A percentile compares a stretch with the other conserved stretches of the same genome.
phyloP scores from a whole-genome alignment of 1,139 yeast genomes.

The Lodderomyces metapsilosis region DNA sequence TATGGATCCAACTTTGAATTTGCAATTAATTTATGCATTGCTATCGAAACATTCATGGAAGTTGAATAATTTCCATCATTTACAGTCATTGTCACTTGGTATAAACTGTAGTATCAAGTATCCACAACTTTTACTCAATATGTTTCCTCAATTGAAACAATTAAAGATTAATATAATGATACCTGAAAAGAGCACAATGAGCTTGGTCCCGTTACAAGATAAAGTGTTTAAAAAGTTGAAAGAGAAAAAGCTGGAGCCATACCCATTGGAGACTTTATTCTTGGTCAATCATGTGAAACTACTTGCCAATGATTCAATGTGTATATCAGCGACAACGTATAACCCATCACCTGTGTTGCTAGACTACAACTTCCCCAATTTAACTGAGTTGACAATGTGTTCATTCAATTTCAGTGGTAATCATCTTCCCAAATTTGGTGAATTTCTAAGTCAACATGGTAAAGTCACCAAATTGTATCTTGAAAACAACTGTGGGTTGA shows the following conservation, averaged over 20 bases:
- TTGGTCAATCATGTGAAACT: conserved; percentile 30
- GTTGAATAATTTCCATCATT: conserved; percentile 20
- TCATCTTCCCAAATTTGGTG: conserved; percentile 28
- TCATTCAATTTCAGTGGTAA: conserved; percentile 34
- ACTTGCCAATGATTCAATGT: conserved; percentile 10
- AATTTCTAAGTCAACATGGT: conserved; percentile 22
- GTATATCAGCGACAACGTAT: conserved; percentile 19
- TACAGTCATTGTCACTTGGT: conserved; percentile 26
- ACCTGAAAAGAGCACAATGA: conserved; percentile 17
- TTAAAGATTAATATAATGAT: conserved; percentile 22
- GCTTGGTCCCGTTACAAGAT: conserved; percentile 22
- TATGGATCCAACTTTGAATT: conserved; percentile 23
- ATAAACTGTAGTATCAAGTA: conserved; percentile 25
- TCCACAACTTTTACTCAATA: conserved; percentile 22
- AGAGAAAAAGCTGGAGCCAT: conserved; percentile 4
- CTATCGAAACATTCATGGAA: conserved; percentile 30
- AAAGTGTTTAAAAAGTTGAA: conserved; percentile 16
- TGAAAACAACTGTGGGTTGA: conserved; percentile 35
- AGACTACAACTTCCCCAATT: conserved; percentile 20
- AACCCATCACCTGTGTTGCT: conserved; percentile 28
- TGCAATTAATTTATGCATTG: conserved; percentile 25
- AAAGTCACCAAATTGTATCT: conserved; percentile 24
- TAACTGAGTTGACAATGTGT: conserved; percentile 27
- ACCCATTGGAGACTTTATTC: conserved; percentile 20
- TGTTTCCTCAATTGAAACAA: conserved; percentile 28